Evolutionary conservation across 495 filamentous ascomycete species (phyloP).

Genomic region (Hypomontagnella monticulosa): DNA sequence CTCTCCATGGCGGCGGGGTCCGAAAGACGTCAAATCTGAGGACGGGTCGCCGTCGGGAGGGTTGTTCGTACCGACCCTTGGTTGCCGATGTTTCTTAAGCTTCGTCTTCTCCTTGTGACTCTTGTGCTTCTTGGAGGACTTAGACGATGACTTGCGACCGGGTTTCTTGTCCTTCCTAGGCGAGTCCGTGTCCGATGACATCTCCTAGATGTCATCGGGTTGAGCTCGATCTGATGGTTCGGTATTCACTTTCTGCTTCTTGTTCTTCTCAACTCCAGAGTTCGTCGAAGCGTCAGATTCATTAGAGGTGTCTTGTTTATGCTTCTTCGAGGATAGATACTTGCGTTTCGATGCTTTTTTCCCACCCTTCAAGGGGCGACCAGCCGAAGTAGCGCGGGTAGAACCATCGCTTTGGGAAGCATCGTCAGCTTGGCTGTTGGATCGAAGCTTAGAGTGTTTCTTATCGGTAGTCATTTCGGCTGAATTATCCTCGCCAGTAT

Average conservation of each 20-base stretch:
- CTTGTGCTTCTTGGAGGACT: neutral
- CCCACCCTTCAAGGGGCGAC: neutral
- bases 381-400: neutral
- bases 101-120: neutral
- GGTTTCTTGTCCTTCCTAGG: neutral
- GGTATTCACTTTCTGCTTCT: neutral
- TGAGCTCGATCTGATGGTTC: neutral
- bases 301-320: neutral
- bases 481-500: neutral
- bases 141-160: neutral
- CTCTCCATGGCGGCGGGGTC: neutral
- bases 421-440: neutral
- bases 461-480: constrained; percentile 11
- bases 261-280: neutral
- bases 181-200: constrained; percentile 15
- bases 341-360: neutral
- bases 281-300: neutral
- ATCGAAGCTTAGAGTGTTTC: neutral
- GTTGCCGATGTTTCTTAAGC: neutral
- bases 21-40: neutral
- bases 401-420: neutral
- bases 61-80: neutral
- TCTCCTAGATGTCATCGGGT: constrained; percentile 29
- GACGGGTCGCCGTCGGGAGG: too few species aligned
- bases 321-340: constrained; percentile 1